Percentiles rank a stretch among this genome's conserved stretches.
Conservation (phyloP, 2,329 filamentous ascomycete species). For the Pezicula rhizophila region DNA sequence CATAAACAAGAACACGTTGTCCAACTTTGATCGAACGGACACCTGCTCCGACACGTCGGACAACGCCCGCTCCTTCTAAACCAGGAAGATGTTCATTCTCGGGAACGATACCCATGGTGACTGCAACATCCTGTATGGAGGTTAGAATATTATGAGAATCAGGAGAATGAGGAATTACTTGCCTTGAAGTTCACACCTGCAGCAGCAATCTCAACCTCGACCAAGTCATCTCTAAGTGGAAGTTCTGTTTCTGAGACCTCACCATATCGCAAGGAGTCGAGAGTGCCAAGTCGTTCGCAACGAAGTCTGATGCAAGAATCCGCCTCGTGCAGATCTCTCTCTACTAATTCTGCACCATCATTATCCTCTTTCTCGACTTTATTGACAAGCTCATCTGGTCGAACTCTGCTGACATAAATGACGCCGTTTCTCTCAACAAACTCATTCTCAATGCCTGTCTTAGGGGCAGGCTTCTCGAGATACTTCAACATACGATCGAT, state of each 20-base stretch:
- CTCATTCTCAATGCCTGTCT: constrained; percentile 18
- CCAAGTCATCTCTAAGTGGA: constrained; percentile 10
- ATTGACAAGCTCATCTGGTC: constrained; percentile 22
- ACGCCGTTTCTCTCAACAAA: constrained; percentile 25
- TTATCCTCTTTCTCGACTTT: constrained; percentile 17
- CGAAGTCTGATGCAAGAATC: constrained; percentile 1
- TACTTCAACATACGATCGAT: constrained; percentile 2
- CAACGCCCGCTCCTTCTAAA: constrained; percentile 23
- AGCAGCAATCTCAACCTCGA: constrained; percentile 18
- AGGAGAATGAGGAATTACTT: neutral
- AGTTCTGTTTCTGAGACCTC: constrained; percentile 2
- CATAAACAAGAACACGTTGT: constrained; percentile 14
- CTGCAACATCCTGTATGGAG: constrained; percentile 4
- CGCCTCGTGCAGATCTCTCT: constrained; percentile 3
- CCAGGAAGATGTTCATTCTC: constrained; percentile 9
- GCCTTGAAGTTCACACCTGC: constrained; percentile 16
- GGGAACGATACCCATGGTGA: constrained; percentile 18
- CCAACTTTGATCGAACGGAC: constrained; percentile 16
- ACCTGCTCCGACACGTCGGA: constrained; percentile 18
- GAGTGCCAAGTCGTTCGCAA: constrained; percentile 5
- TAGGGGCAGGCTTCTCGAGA: neutral
- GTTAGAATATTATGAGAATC: neutral
- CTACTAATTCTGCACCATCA: neutral
- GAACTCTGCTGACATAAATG: constrained; percentile 19
- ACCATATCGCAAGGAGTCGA: constrained; percentile 6